Conservation (phyloP, 1,139 yeast species). For the Scheffersomyces insectosa region DNA sequence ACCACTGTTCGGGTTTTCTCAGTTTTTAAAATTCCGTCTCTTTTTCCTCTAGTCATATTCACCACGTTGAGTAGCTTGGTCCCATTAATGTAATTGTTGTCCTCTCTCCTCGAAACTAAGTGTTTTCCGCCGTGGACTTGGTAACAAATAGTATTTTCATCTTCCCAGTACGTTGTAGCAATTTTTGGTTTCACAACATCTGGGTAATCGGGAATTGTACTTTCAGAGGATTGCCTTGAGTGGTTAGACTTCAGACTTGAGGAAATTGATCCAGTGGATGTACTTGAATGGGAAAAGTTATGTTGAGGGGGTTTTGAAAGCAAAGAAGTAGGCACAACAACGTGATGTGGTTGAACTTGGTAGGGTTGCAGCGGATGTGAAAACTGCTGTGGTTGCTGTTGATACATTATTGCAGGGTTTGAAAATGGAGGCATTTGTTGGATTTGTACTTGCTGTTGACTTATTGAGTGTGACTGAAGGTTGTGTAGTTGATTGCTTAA, state of each 20-base stretch:
- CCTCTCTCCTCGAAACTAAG: slow-evolving; percentile 53
- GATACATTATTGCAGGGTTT: background rate
- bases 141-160: slow-evolving; percentile 47
- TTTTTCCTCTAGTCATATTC: slow-evolving; percentile 57
- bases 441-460: background rate
- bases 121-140: slow-evolving; percentile 50
- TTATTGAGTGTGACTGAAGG: too few species aligned
- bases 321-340: slow-evolving; percentile 3
- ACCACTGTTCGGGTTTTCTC: slow-evolving; percentile 48
- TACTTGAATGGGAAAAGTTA: background rate
- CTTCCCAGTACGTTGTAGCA: slow-evolving; percentile 52
- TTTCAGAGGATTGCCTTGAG: slow-evolving; percentile 7
- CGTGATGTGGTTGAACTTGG: slow-evolving; percentile 1
- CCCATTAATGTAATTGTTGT: slow-evolving; percentile 53
- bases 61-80: slow-evolving; percentile 57
- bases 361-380: background rate
- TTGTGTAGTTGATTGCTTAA: background rate
- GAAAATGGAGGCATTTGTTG: background rate
- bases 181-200: slow-evolving; percentile 35
- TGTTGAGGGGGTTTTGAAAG: background rate
- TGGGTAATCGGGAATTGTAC: slow-evolving; percentile 5
- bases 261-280: background rate
- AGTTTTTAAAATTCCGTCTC: slow-evolving; percentile 55
- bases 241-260: slow-evolving; percentile 3
- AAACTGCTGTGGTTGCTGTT: background rate